Evolutionary conservation across 208 protist species (phyloP).

Genomic region (Acanthamoeba divionensis): DNA sequence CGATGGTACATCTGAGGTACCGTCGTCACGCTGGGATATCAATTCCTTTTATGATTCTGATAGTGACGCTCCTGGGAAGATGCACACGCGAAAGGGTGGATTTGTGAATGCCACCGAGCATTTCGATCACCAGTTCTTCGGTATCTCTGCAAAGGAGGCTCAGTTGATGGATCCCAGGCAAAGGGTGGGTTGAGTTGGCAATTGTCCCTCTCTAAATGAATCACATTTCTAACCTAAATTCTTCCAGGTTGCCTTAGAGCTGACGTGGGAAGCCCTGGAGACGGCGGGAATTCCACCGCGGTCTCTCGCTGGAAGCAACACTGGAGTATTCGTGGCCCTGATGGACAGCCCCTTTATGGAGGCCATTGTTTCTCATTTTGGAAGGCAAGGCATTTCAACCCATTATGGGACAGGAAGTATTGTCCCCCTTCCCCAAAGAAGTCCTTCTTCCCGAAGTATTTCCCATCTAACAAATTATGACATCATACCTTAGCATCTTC

Average conservation of each 20-base stretch:
- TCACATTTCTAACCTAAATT: no score
- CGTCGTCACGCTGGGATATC: conserved; percentile 8
- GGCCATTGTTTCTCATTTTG: neutral
- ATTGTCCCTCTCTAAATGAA: no score
- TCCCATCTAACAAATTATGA: neutral
- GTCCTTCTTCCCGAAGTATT: no score
- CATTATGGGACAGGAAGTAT: neutral
- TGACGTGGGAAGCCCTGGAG: conserved; percentile 43
- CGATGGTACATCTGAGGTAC: conserved; percentile 27
- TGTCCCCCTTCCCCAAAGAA: no score
- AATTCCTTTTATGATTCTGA: neutral
- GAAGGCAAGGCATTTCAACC: neutral
- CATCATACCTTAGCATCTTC: neutral
- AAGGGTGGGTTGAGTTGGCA: no score
- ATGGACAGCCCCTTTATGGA: conserved; percentile 47
- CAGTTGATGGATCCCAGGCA: neutral
- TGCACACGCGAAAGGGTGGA: neutral
- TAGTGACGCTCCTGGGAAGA: conserved; percentile 31
- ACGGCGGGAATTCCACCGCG: neutral
- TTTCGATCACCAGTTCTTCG: conserved; percentile 51
- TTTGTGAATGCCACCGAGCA: conserved; percentile 25
- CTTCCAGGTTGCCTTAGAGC: neutral
- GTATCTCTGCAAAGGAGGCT: conserved; percentile 8
- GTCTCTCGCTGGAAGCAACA: neutral
- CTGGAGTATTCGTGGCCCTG: conserved; percentile 17